A percentile compares a stretch with the other conserved stretches of the same genome.
Evolutionary conservation across 805 yeast species (phyloP).

Genomic region (Barnettozyma salicaria): DNA sequence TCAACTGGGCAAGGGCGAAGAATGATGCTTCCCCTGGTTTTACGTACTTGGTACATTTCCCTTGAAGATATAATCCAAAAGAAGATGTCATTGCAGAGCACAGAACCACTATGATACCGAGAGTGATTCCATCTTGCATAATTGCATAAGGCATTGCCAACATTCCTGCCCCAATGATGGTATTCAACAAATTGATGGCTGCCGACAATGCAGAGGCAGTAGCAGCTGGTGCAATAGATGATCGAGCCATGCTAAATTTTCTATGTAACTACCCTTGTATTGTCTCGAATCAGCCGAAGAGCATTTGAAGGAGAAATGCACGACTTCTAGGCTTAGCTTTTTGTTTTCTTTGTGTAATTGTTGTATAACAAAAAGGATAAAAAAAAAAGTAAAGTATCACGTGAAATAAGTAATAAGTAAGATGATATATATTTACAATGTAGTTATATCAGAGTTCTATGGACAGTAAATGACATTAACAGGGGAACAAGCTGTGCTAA

Average conservation of each 20-base stretch:
- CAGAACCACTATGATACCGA: constrained; percentile 52
- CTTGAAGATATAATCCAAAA: constrained; percentile 60
- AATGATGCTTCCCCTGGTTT: constrained; percentile 55
- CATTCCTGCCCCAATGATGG: constrained; percentile 62
- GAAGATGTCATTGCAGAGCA: constrained; percentile 65
- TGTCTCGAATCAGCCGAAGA: too few species aligned
- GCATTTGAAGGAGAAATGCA: too few species aligned
- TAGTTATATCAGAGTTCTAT: too few species aligned
- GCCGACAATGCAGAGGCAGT: constrained; percentile 42
- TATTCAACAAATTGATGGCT: constrained; percentile 46
- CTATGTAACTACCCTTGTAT: too few species aligned
- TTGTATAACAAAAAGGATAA: too few species aligned
- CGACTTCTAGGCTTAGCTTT: too few species aligned
- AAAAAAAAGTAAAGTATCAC: too few species aligned
- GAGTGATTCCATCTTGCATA: constrained; percentile 55
- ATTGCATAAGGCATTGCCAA: constrained; percentile 69
- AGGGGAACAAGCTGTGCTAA: constrained; percentile 1
- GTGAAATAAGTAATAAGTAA: too few species aligned
- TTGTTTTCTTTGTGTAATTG: too few species aligned
- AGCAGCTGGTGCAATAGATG: constrained; percentile 4
- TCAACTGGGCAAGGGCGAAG: constrained; percentile 53
- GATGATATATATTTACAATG: too few species aligned
- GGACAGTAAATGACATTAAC: too few species aligned
- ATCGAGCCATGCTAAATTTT: neutral
- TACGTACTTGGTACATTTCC: constrained; percentile 48